Conservation (phyloP, 2,329 filamentous ascomycete species). For the Colletotrichum magnum region DNA sequence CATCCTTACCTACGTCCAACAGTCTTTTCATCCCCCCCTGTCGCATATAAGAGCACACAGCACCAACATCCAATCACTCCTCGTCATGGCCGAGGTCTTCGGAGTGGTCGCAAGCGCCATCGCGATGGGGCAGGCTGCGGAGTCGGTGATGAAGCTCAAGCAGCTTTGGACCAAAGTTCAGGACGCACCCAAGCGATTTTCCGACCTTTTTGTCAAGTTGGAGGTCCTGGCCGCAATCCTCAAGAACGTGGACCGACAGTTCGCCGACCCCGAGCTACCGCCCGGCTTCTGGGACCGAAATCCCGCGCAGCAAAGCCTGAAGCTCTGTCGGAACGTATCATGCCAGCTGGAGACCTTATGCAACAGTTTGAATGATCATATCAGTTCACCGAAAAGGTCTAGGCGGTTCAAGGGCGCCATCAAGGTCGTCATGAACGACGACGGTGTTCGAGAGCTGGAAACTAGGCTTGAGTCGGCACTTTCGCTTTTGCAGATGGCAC, state of each 20-base stretch:
- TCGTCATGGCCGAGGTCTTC: not conserved
- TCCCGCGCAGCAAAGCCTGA: not conserved
- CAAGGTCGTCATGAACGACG: not conserved
- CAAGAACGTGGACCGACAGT: not conserved
- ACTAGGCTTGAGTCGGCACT: not conserved
- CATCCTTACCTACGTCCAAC: too few species aligned
- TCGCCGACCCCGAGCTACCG: not conserved
- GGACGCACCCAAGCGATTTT: not conserved
- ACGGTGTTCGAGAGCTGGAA: not conserved
- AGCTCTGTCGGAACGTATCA: not conserved
- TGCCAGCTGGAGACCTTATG: not conserved
- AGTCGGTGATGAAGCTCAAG: not conserved
- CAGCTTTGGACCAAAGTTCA: not conserved
- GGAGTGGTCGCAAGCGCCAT: not conserved
- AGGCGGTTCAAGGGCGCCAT: not conserved
- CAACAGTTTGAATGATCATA: not conserved
- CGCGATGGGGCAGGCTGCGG: not conserved
- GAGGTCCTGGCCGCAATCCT: not conserved
- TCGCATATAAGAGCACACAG: too few species aligned
- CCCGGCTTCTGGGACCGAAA: not conserved
- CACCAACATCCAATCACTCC: too few species aligned
- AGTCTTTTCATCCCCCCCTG: too few species aligned
- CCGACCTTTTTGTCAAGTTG: not conserved
- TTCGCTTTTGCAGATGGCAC: not conserved
- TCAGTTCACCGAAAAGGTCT: not conserved